A percentile compares a stretch with the other conserved stretches of the same genome.
Conservation (phyloP, 2,329 filamentous ascomycete genomes). For the Nigrospora osmanthi region DNA sequence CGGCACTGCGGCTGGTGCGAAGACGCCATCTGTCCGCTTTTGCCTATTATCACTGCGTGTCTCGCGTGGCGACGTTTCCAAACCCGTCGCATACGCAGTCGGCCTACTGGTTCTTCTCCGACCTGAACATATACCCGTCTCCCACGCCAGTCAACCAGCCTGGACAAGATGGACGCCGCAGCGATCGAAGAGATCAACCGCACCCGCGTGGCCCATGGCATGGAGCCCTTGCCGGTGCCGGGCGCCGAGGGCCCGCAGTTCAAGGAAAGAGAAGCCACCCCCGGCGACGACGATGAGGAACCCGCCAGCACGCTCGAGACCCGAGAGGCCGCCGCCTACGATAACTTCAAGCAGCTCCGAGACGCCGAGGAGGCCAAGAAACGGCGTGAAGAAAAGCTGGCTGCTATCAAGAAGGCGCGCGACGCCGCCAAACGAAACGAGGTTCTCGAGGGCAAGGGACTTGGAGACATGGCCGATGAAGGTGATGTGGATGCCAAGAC, state of each 20-base stretch:
- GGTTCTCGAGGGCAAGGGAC: slow-evolving; percentile 71
- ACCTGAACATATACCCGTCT: too few relatives aligned
- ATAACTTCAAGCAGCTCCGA: slow-evolving; percentile 59
- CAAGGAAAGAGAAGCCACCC: slow-evolving; percentile 27
- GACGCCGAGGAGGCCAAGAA: slow-evolving; percentile 71
- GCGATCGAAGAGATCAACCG: slow-evolving; percentile 92
- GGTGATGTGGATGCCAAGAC: slow-evolving; percentile 68
- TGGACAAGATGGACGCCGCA: slow-evolving; percentile 50
- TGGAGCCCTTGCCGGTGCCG: slow-evolving; percentile 82
- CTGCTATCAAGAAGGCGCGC: slow-evolving; percentile 77
- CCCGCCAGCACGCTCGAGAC: slow-evolving; percentile 77
- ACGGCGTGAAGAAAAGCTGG: slow-evolving; percentile 72
- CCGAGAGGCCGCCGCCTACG: slow-evolving; percentile 62
- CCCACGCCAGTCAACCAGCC: too few relatives aligned
- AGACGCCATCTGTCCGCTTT: too few relatives aligned
- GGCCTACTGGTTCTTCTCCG: too few relatives aligned
- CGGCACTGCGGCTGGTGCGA: too few relatives aligned
- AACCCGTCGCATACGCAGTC: background rate
- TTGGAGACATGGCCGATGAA: slow-evolving; percentile 67
- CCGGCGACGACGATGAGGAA: slow-evolving; percentile 56
- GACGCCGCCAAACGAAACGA: slow-evolving; percentile 72
- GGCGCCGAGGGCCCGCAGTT: slow-evolving; percentile 41
- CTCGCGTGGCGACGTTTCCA: background rate
- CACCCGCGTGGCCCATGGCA: slow-evolving; percentile 78
- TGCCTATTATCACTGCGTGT: background rate